Evolutionary conservation across 1,284 basidiomycete species (phyloP), one percentile per base, ranked within the genome.

Genomic region (Filobasidium uniguttulatum): DNA sequence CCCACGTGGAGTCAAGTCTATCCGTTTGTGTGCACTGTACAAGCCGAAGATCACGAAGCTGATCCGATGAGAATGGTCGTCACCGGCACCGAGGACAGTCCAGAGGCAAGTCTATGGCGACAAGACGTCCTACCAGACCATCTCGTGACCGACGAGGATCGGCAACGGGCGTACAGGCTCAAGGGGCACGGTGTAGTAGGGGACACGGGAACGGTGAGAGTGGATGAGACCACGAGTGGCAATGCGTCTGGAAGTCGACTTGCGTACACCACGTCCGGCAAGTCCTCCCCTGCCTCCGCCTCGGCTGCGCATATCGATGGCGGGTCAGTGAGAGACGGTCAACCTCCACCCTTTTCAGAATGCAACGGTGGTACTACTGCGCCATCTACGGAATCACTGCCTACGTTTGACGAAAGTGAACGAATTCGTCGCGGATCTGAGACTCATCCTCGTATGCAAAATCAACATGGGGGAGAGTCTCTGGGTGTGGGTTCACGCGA

Each of bases 151-250:
- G 62, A 65, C 20, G 50, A 51, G 30, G 56, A 56, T 1, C 55
- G 60, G 6, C 29, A 28, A 38, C 62, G 64, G 40, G 67, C 66
- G 29, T 70, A 70, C 55, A 44, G 68, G 10, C 56, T 58, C n/a
- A 70, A 70, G 55, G 68, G 68, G 1, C 52, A 50, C 9, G 68
- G 69, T 53, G 55, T 64, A 1, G 68, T 70, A 9, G 68, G 68
- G 19, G 48, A 54, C 1, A n/a, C 17, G 1, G 68, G 68, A 0
- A 70, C 68, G 5, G 49, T 47, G 28, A 54, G 62, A 23, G 14
- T 44, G 1, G 46, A 44, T 25, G 26, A 23, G 6, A 3, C 38
- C 3, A 40, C 41, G 12, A 29, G 43, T 36, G 50, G 44, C 25
- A 43, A 57, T 17, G 65, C 66, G n/a, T n/a, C n/a, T n/a, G n/a